Evolutionary conservation across 225 moss, liverwort and hornwort genomes (phyloP), one percentile per base, ranked within the genome.

Genomic region (Rhytidiadelphus loreus): DNA sequence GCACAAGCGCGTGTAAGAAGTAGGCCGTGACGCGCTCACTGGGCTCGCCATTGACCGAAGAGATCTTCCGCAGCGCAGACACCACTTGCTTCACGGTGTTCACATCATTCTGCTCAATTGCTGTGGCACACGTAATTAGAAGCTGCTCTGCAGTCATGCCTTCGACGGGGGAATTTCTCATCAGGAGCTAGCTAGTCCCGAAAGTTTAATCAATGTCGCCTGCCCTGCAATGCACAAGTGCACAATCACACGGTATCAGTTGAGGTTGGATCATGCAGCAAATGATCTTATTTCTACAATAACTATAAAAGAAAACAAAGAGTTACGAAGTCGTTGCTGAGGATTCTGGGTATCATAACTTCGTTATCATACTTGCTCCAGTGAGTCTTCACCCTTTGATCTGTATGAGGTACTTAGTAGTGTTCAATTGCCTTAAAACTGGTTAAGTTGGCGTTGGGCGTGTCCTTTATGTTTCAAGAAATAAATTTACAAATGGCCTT

Each of bases 21-120:
- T 95, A 94, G 28, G 94, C 91, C 53, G 92, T 92, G 81, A 96
- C 94, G 78, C 96, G 92, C 91, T 97, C 95, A 80, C 96, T 94
- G 13, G 97, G 95, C 83, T 95, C 95, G 55, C 97, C 97, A 25
- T 93, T 63, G 41, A 93, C 64, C 20, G 94, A 90, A 28, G 95
- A 92, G 37, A 91, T 88, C 80, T 62, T 93, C 85, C 85, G 93
- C 73, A 97, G 87, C 16, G 92, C 90, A 50, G 89, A 87, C 80
- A 93, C 94, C 11, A 92, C 88, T 87, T 94, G 95, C 82, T 96
- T 90, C 37, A 95, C 92, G 58, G 88, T 88, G 68, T 76, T 80
- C 14, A 87, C 89, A 61, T 97, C 92, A 26, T 94, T 95, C 83
- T 87, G 92, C 90, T 96, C 94, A 76, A 96, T 85, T 29, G 97